Evolutionary conservation across 768 basidiomycete species (phyloP).

Genomic region (Tylopilus intermedius): DNA sequence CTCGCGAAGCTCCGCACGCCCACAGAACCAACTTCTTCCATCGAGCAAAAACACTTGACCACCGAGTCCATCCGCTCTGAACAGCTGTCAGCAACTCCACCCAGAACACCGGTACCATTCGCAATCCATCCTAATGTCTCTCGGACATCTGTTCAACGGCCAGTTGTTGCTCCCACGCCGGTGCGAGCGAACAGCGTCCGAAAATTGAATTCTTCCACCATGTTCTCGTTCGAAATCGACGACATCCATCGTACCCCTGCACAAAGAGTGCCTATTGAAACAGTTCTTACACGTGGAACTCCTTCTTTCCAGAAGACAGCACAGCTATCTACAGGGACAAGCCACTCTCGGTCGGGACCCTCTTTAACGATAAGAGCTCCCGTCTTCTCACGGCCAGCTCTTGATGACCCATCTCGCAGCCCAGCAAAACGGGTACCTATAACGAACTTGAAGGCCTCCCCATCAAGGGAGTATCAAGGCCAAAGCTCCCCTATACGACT

Average conservation of each 20-base stretch:
- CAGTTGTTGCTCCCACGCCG: slow-evolving; percentile 28
- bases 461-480: slow-evolving; percentile 12
- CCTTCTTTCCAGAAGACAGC: slow-evolving; percentile 45
- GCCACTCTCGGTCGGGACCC: slow-evolving; percentile 16
- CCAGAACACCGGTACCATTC: slow-evolving; percentile 12
- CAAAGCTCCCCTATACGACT: slow-evolving; percentile 16
- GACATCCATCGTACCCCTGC: slow-evolving; percentile 55
- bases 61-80: slow-evolving; percentile 5
- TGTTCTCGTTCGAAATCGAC: slow-evolving; percentile 32
- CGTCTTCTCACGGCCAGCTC: slow-evolving; percentile 39
- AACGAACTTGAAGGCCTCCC: slow-evolving; percentile 25
- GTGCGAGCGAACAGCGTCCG: slow-evolving; percentile 14
- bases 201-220: slow-evolving; percentile 26
- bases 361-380: slow-evolving; percentile 19
- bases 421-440: slow-evolving; percentile 33
- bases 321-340: slow-evolving; percentile 29
- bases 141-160: slow-evolving; percentile 21
- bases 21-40: slow-evolving; percentile 14
- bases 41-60: slow-evolving; percentile 9
- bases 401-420: slow-evolving; percentile 36
- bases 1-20: slow-evolving; percentile 37
- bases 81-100: slow-evolving; percentile 22
- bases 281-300: slow-evolving; percentile 47
- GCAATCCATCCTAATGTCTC: slow-evolving; percentile 16
- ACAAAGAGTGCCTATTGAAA: slow-evolving; percentile 53